Evolutionary conservation across 2,329 filamentous ascomycete species (phyloP).

Genomic region (Fusarium metavorans): DNA sequence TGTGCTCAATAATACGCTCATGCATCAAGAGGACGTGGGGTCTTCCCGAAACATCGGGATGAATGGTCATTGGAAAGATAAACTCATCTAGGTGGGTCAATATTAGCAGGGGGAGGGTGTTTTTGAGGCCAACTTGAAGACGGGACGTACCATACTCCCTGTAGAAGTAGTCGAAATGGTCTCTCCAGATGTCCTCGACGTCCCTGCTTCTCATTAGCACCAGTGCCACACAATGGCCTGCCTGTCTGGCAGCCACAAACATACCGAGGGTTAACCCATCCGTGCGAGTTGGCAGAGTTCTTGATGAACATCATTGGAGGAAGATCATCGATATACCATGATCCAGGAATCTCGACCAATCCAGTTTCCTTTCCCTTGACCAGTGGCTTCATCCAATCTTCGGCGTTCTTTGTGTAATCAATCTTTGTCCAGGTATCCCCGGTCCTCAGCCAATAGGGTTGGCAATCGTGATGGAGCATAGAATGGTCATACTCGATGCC

Average conservation of each 20-base stretch:
- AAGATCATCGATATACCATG: constrained; percentile 75
- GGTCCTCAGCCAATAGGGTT: constrained; percentile 72
- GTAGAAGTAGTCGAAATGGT: constrained; percentile 80
- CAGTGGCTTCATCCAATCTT: constrained; percentile 62
- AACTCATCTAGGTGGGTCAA: constrained; percentile 67
- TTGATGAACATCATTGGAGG: constrained; percentile 81
- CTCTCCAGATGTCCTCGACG: constrained; percentile 73
- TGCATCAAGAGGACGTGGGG: constrained; percentile 81
- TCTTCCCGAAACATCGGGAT: constrained; percentile 78
- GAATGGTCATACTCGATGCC: constrained; percentile 78
- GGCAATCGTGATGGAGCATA: constrained; percentile 73
- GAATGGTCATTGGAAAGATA: constrained; percentile 82
- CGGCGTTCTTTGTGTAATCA: constrained; percentile 62
- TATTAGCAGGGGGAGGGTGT: neutral
- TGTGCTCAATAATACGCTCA: constrained; percentile 74
- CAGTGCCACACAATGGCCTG: neutral
- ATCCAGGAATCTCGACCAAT: constrained; percentile 70
- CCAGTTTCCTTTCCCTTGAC: constrained; percentile 69
- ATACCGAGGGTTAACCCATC: constrained; percentile 63
- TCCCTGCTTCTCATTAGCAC: constrained; percentile 47
- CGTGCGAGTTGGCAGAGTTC: constrained; percentile 70
- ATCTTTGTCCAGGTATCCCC: constrained; percentile 78
- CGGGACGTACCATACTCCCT: constrained; percentile 69
- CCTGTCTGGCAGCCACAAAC: neutral
- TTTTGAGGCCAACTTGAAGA: neutral